Conservation (phyloP, 345 rosid genomes). For the Lepidium didymum region DNA sequence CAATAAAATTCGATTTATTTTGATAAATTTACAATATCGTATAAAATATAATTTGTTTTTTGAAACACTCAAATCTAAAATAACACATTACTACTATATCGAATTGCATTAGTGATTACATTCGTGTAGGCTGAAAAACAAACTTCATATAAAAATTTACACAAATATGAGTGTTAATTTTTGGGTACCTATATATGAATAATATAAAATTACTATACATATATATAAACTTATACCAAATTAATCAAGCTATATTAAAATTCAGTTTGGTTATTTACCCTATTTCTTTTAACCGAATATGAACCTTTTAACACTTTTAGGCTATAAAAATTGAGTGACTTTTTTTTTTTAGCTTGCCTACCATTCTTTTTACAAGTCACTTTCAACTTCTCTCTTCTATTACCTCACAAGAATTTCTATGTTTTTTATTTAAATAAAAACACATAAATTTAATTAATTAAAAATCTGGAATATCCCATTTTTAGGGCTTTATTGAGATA, state of each 20-base stretch:
- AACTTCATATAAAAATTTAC: background rate
- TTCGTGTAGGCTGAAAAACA: too few species aligned
- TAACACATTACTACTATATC: too few species aligned
- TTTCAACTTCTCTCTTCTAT: conserved; percentile 17
- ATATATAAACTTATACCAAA: background rate
- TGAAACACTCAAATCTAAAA: too few species aligned
- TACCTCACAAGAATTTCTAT: conserved; percentile 24
- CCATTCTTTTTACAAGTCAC: conserved; percentile 26
- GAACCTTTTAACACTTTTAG: conserved; percentile 7
- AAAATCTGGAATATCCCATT: conserved; percentile 24
- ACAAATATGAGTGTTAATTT: background rate
- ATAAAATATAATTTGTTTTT: too few species aligned
- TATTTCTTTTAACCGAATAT: background rate
- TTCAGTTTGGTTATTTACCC: background rate
- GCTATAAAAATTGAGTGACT: background rate
- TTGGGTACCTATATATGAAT: conserved; percentile 7
- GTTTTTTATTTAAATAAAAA: background rate
- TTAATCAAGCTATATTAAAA: background rate
- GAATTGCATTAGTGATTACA: too few species aligned
- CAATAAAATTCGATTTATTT: too few species aligned
- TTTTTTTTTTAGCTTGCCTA: background rate
- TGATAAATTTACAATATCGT: too few species aligned
- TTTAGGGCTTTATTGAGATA: conserved; percentile 37
- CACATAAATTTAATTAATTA: background rate
- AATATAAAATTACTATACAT: background rate